Conservation (phyloP, 257 asterid species). For the Lycium barbarum region DNA sequence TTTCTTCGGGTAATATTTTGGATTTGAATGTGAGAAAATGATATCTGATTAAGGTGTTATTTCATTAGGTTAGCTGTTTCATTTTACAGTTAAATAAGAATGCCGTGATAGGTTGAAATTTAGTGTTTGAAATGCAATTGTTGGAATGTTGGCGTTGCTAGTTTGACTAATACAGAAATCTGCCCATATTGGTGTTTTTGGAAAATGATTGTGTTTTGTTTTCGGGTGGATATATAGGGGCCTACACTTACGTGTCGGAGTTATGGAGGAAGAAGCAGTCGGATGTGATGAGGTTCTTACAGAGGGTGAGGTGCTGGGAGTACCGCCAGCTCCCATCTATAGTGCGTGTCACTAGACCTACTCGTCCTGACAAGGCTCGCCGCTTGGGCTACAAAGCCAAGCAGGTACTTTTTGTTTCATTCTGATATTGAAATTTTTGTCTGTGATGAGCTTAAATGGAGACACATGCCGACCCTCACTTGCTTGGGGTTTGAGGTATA, state of each 20-base stretch:
- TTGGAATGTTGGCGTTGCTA: background rate
- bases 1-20: no score
- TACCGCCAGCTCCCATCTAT: constrained; percentile 27
- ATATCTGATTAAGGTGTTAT: no score
- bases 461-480: background rate
- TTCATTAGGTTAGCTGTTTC: no score
- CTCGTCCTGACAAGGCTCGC: constrained; percentile 30
- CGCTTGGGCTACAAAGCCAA: constrained; percentile 24
- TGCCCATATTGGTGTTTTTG: background rate
- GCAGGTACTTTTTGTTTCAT: constrained; percentile 11
- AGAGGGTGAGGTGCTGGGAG: constrained; percentile 17
- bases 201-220: background rate
- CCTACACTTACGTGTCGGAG: constrained; percentile 16
- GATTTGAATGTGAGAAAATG: no score
- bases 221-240: background rate
- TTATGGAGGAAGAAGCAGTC: constrained; percentile 29
- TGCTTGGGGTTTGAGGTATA: background rate
- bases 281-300: background rate
- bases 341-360: constrained; percentile 28
- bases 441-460: background rate
- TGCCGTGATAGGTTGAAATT: no score
- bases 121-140: no score
- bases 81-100: no score
- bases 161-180: background rate
- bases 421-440: background rate